phyloP scores from a whole-genome alignment of 371 early-diverging fungal species.

The Parasitella parasitica region DNA sequence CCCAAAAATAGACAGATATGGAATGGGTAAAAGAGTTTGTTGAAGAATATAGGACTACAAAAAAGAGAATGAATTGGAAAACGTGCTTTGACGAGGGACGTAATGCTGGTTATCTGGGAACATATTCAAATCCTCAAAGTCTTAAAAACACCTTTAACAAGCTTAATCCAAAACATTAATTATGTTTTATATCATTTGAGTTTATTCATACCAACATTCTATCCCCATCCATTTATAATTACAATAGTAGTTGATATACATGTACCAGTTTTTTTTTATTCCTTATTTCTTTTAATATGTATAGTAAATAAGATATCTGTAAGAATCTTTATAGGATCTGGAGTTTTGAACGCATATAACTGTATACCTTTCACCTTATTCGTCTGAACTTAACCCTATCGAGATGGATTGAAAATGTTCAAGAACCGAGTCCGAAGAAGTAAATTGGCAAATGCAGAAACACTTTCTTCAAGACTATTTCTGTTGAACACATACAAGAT shows the following conservation, averaged over 20 bases:
- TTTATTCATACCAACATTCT: slow-evolving; percentile 10
- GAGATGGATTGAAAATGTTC: too few species aligned
- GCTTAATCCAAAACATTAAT: slow-evolving; percentile 16
- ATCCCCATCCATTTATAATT: slow-evolving; percentile 12
- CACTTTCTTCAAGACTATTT: too few species aligned
- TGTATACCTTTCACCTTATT: too few species aligned
- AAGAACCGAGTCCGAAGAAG: too few species aligned
- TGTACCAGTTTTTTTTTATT: neutral
- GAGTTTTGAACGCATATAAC: too few species aligned
- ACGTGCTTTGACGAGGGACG: slow-evolving; percentile 14
- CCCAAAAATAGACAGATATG: slow-evolving; percentile 13
- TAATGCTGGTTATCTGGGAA: slow-evolving; percentile 14
- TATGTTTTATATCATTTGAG: slow-evolving; percentile 12
- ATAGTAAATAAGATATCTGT: too few species aligned
- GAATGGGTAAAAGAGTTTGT: slow-evolving; percentile 16
- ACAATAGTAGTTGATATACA: slow-evolving; percentile 4
- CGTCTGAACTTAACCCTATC: too few species aligned
- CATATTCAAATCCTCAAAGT: slow-evolving; percentile 18
- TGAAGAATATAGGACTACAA: slow-evolving; percentile 12
- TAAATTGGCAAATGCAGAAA: too few species aligned
- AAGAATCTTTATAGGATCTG: too few species aligned
- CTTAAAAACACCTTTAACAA: slow-evolving; percentile 20
- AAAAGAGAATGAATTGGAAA: slow-evolving; percentile 19
- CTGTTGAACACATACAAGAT: too few species aligned
- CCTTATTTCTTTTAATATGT: neutral